A percentile compares a stretch with the other conserved stretches of the same genome.
Evolutionary conservation across 1,284 basidiomycete species (phyloP).

Genomic region (Coniferiporia weirii): DNA sequence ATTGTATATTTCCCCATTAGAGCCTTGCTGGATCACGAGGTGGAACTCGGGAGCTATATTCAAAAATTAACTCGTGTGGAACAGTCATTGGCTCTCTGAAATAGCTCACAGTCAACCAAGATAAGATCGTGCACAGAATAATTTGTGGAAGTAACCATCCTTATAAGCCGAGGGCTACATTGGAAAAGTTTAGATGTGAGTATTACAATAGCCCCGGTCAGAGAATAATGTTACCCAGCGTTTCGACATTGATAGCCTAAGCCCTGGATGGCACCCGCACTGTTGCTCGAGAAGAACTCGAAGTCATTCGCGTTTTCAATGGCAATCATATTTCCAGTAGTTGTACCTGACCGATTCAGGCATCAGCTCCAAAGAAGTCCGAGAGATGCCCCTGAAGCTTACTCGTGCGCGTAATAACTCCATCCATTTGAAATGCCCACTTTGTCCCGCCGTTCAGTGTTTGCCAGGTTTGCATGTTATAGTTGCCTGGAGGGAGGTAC

Average conservation of each 20-base stretch:
- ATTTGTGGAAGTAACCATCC: slow-evolving; percentile 29
- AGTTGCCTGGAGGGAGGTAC: slow-evolving; percentile 23
- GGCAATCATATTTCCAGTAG: slow-evolving; percentile 30
- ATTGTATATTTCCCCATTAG: slow-evolving; percentile 34
- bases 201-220: neutral
- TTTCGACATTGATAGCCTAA: slow-evolving; percentile 32
- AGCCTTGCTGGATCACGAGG: slow-evolving; percentile 29
- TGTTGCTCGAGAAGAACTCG: slow-evolving; percentile 33
- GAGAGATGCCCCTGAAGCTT: neutral
- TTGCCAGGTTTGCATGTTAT: slow-evolving; percentile 24
- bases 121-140: slow-evolving; percentile 34
- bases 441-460: slow-evolving; percentile 21
- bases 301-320: slow-evolving; percentile 33
- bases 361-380: neutral
- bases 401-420: slow-evolving; percentile 24
- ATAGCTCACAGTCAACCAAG: slow-evolving; percentile 29
- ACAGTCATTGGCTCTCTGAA: neutral
- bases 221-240: slow-evolving; percentile 22
- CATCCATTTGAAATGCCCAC: slow-evolving; percentile 27
- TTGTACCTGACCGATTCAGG: slow-evolving; percentile 22
- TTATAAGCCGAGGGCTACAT: slow-evolving; percentile 29
- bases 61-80: neutral
- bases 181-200: neutral
- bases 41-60: slow-evolving; percentile 34
- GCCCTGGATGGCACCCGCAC: slow-evolving; percentile 33